phyloP scores from a whole-genome alignment of 352 stramenopile genomes.

The Halophytophthora polymorphica region DNA sequence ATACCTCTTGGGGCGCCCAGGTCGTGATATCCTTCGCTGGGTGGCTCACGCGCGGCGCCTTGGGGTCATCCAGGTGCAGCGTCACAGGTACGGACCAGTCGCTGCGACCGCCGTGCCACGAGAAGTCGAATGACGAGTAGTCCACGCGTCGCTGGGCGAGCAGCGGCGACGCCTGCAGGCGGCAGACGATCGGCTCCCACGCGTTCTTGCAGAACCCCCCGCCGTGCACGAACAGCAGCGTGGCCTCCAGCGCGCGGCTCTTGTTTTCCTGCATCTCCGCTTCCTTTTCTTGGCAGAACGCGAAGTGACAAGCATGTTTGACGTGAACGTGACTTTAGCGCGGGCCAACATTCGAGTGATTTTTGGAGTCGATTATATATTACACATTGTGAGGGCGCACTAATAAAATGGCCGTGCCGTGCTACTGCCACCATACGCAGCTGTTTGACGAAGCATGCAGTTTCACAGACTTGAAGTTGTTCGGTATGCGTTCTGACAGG shows the following conservation, averaged over 20 bases:
- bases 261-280: neutral
- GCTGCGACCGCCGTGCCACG: constrained; percentile 34
- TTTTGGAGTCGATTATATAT: neutral
- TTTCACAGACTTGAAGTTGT: no score
- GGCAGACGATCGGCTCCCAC: constrained; percentile 44
- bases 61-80: constrained; percentile 24
- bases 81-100: constrained; percentile 24
- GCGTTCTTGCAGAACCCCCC: constrained; percentile 36
- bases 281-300: neutral
- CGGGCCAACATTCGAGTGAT: neutral
- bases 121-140: constrained; percentile 34
- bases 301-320: neutral
- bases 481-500: no score
- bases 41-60: constrained; percentile 35
- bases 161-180: constrained; percentile 22
- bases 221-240: constrained; percentile 43
- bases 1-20: constrained; percentile 27
- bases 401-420: no score
- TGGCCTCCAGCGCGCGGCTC: neutral
- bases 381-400: no score
- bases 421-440: no score
- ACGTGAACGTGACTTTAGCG: no score
- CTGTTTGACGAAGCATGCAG: no score
- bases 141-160: constrained; percentile 19
- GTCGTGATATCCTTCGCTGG: constrained; percentile 21